A percentile compares a stretch with the other conserved stretches of the same genome.
Evolutionary conservation across 352 stramenopile genomes (phyloP).

Genomic region (Pythium myriotylum): DNA sequence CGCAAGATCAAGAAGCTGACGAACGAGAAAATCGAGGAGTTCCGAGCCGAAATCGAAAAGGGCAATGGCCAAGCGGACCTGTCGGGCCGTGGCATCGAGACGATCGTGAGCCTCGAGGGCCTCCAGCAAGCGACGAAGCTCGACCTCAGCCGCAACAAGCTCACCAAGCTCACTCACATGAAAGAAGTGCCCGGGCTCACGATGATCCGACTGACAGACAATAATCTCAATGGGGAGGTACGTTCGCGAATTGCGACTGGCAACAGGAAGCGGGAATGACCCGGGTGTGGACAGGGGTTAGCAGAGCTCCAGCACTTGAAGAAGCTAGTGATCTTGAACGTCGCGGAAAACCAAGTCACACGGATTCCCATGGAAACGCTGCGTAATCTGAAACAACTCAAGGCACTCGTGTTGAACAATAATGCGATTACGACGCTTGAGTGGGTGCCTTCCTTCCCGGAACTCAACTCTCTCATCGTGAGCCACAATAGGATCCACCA

Average conservation of each 20-base stretch:
- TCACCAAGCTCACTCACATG: slow-evolving; percentile 80
- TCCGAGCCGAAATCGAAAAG: slow-evolving; percentile 48
- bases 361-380: slow-evolving; percentile 73
- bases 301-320: slow-evolving; percentile 72
- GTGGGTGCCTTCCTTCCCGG: slow-evolving; percentile 75
- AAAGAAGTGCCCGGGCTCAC: slow-evolving; percentile 61
- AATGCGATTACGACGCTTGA: slow-evolving; percentile 84
- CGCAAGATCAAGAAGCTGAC: slow-evolving; percentile 90
- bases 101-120: slow-evolving; percentile 73
- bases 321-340: slow-evolving; percentile 83
- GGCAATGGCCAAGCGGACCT: slow-evolving; percentile 63
- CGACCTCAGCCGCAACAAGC: slow-evolving; percentile 85
- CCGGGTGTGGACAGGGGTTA: slow-evolving; percentile 36
- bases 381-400: slow-evolving; percentile 67
- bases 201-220: slow-evolving; percentile 81
- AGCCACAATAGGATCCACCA: slow-evolving; percentile 83
- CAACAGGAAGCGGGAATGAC: neutral
- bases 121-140: slow-evolving; percentile 68
- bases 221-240: slow-evolving; percentile 74
- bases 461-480: slow-evolving; percentile 86
- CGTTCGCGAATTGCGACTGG: neutral
- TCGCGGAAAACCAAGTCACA: slow-evolving; percentile 71
- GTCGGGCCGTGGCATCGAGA: slow-evolving; percentile 72
- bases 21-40: slow-evolving; percentile 70
- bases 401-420: slow-evolving; percentile 85